Conservation (phyloP, 2,329 filamentous ascomycete species). For the Botrytis squamosa region DNA sequence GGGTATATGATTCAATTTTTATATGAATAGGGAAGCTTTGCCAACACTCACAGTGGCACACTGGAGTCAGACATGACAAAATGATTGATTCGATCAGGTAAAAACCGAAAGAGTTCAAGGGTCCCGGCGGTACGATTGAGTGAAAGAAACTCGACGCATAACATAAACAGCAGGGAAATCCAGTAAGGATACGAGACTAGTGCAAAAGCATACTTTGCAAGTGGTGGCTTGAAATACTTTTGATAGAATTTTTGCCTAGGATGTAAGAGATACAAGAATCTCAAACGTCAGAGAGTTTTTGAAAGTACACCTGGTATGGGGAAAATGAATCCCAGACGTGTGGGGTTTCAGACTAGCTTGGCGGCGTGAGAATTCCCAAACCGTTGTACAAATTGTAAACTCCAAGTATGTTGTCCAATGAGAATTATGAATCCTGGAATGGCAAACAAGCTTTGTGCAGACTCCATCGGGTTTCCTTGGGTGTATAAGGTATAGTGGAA, state of each 20-base stretch:
- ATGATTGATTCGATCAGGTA: background rate
- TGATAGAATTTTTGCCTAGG: background rate
- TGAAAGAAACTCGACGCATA: constrained; percentile 16
- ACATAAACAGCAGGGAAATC: background rate
- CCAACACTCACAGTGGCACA: background rate
- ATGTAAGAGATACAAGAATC: constrained; percentile 16
- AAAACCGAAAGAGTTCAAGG: background rate
- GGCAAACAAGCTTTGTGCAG: background rate
- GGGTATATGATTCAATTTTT: constrained; percentile 12
- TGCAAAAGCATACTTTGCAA: background rate
- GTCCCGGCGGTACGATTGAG: background rate
- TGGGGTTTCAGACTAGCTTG: constrained; percentile 12
- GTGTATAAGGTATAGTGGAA: background rate
- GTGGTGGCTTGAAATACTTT: background rate
- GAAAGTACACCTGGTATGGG: background rate
- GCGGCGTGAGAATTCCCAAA: constrained; percentile 7
- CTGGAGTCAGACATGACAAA: background rate
- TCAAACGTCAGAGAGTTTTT: constrained; percentile 7
- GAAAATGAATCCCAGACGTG: constrained; percentile 2
- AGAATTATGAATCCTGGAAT: background rate
- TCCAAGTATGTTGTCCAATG: background rate
- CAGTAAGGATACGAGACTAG: background rate
- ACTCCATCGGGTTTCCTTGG: background rate
- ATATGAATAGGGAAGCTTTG: background rate
- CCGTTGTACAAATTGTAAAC: background rate